These are phyloP conservation scores for Komagataea norvegica DNA, from an alignment of 1,139 yeast genomes.

Conservation along the genomic window DNA sequence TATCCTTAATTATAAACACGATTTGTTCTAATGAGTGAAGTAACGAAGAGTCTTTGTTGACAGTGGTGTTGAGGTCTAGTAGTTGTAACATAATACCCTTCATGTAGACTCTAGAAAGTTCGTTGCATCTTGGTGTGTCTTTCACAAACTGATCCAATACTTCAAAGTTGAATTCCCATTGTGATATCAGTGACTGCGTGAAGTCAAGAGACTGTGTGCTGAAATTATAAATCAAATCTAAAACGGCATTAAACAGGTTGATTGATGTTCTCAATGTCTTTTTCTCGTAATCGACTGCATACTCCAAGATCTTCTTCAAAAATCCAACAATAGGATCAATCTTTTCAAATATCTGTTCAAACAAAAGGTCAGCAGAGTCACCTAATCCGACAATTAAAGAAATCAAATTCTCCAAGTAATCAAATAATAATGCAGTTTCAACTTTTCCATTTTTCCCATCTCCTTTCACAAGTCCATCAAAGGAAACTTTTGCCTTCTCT, in stretches of 20 bases:
- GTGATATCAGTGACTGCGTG: conserved; percentile 19
- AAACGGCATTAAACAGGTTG: conserved; percentile 46
- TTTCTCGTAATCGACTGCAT: conserved; percentile 22
- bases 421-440: conserved; percentile 47
- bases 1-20: conserved; percentile 27
- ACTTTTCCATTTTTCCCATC: conserved; percentile 37
- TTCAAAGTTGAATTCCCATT: conserved; percentile 18
- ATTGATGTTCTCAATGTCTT: conserved; percentile 35
- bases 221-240: conserved; percentile 64
- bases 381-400: conserved; percentile 67
- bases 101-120: conserved; percentile 45
- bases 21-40: conserved; percentile 12
- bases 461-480: conserved; percentile 35
- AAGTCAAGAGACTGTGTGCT: conserved; percentile 61
- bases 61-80: conserved; percentile 37
- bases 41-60: conserved; percentile 6
- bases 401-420: conserved; percentile 68
- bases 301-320: conserved; percentile 39
- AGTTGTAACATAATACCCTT: conserved; percentile 62
- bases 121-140: conserved; percentile 31
- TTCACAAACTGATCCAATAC: conserved; percentile 13
- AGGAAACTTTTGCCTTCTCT: conserved; percentile 44
- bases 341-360: conserved; percentile 43
- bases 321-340: conserved; percentile 36
- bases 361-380: conserved; percentile 58